Evolutionary conservation across 805 yeast genomes (phyloP).

Genomic region (Metschnikowia bowlesiae): DNA sequence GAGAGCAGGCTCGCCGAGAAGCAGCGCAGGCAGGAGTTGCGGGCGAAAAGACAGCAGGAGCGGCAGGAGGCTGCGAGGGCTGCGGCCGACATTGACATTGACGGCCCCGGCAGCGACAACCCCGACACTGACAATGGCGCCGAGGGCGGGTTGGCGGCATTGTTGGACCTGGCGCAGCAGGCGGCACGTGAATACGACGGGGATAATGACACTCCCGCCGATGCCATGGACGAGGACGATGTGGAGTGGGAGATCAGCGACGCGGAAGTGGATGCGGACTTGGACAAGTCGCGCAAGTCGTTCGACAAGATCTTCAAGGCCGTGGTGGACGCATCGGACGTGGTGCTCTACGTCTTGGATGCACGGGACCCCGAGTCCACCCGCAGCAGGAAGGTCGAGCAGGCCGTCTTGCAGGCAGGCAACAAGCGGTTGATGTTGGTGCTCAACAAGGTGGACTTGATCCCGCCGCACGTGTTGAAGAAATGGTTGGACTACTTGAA

Average conservation of each 20-base stretch:
- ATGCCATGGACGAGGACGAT: conserved; percentile 30
- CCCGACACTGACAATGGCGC: conserved; percentile 35
- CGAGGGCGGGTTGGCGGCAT: conserved; percentile 67
- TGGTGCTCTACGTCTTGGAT: conserved; percentile 86
- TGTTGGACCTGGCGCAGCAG: conserved; percentile 82
- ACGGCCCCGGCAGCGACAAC: conserved; percentile 15
- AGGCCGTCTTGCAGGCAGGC: conserved; percentile 74
- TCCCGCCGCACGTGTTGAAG: conserved; percentile 79
- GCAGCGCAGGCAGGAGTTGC: conserved; percentile 51
- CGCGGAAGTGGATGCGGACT: conserved; percentile 43
- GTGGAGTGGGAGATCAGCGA: conserved; percentile 43
- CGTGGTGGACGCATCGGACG: conserved; percentile 90
- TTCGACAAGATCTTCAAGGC: conserved; percentile 91
- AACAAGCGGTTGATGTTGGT: conserved; percentile 81
- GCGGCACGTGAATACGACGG: conserved; percentile 77
- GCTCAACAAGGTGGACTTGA: conserved; percentile 86
- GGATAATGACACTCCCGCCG: conserved; percentile 32
- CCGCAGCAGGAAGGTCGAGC: conserved; percentile 86
- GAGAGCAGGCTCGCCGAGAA: conserved; percentile 50
- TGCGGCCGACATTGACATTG: conserved; percentile 37
- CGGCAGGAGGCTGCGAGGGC: conserved; percentile 38
- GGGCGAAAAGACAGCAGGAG: conserved; percentile 47
- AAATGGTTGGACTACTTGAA: conserved; percentile 80
- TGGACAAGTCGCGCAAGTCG: conserved; percentile 79
- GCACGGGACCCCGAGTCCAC: conserved; percentile 97